Base-by-base conservation (phyloP, 352 stramenopile species). In the Phytophthora capsici region DNA sequence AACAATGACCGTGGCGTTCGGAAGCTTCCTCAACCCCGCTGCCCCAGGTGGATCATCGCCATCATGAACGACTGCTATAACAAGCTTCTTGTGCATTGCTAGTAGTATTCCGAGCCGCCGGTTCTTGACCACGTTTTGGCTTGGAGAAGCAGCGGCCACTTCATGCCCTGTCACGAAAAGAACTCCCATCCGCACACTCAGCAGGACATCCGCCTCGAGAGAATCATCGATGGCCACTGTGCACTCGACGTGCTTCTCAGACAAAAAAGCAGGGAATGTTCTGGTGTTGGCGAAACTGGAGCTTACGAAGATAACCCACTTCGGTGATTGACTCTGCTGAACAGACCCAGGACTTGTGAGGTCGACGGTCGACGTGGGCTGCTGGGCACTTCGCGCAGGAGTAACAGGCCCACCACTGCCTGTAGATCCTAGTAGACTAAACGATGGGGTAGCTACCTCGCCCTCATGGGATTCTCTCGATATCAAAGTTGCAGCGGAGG, bases 81-180 rank as follows among this genome's bases (percentile, higher is more conserved):
- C 17, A 19, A 92, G 54, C 28, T 69, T 77, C 66, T 90, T 89
- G 64, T 86, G 86, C 34, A 92, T 77, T 2, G 47, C 41, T 8
- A 75, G 19, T 1, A 84, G 50, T 14, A 32, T 64, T 14, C 59
- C 59, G 23, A 86, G 48, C n/a, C 63, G 73, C n/a, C 66, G 66
- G 30, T 71, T 69, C 5, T 51, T 69, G 22, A 57, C 22, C n/a
- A 82, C 37, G 9, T 80, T 73, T 37, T 68, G 53, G 1, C 26
- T 43, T n/a, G 57, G 54, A 13, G 54, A 46, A 26, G 69, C 43
- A 2, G 52, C 19, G 43, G 57, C 55, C 17, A 83, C 45, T 9
- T 63, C 48, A 12, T 52, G 45, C 16, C 25, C 50, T 12, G 58
- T 69, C 26, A 77, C 50, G 43, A 63, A 68, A 26, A 75, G 34